phyloP scores from a whole-genome alignment of 2,329 filamentous ascomycete genomes.

The Penicillium sp. region DNA sequence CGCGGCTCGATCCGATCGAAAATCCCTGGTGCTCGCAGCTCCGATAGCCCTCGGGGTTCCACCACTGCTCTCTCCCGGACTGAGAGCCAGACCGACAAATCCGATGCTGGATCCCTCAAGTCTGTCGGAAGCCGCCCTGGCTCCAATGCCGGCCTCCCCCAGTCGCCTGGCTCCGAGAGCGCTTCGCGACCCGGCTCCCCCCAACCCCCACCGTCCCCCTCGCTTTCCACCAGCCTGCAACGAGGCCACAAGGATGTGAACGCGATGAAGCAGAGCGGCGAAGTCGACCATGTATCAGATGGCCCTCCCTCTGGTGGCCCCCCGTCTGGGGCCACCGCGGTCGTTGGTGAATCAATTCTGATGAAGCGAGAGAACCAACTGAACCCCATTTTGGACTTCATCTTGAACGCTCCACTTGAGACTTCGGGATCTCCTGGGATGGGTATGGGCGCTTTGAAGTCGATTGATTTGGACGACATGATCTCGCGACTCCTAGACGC shows the following conservation, averaged over 20 bases:
- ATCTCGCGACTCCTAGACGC: conserved; percentile 92
- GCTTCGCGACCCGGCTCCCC: conserved; percentile 50
- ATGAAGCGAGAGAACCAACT: conserved; percentile 73
- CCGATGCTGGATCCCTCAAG: conserved; percentile 71
- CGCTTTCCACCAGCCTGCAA: conserved; percentile 72
- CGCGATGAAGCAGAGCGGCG: conserved; percentile 78
- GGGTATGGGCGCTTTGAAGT: conserved; percentile 85
- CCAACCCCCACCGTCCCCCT: conserved; percentile 78
- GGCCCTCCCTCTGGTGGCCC: conserved; percentile 70
- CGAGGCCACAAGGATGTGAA: conserved; percentile 73
- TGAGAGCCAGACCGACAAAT: conserved; percentile 59
- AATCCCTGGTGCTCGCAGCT: conserved; percentile 65
- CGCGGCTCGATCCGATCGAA: conserved; percentile 79
- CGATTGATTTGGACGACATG: conserved; percentile 94
- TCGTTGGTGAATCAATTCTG: conserved; percentile 84
- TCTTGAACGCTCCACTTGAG: conserved; percentile 41
- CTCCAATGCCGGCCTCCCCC: conserved; percentile 29
- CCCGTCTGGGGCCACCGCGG: conserved; percentile 57
- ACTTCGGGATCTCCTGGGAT: conserved; percentile 57
- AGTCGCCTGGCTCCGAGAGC: conserved; percentile 43
- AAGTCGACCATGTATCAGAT: conserved; percentile 93
- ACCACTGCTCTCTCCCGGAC: conserved; percentile 61
- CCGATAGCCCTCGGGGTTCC: conserved; percentile 79
- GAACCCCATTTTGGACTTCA: conserved; percentile 61
- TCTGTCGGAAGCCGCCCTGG: conserved; percentile 59